phyloP scores from a whole-genome alignment of 208 protist species.

The Entamoeba histolytica region DNA sequence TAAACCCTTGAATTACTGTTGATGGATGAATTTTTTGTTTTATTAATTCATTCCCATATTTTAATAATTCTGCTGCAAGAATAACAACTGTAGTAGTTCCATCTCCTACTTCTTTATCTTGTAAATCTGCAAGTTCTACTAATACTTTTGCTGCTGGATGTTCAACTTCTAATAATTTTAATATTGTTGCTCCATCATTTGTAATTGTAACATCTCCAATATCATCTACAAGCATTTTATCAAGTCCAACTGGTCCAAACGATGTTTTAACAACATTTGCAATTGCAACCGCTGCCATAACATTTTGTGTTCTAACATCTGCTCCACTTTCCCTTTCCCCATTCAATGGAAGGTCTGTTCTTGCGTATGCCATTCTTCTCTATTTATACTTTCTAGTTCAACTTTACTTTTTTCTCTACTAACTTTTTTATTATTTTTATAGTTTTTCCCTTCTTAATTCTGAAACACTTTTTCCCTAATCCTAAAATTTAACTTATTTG shows the following conservation, averaged over 20 bases:
- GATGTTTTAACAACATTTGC: conserved; percentile 96
- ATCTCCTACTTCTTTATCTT: conserved; percentile 96
- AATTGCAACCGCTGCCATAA: conserved; percentile 64
- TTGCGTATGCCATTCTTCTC: background rate
- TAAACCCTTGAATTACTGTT: conserved; percentile 88
- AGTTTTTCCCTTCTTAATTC: background rate
- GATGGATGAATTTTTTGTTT: conserved; percentile 82
- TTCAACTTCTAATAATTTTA: conserved; percentile 60
- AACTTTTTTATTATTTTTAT: background rate
- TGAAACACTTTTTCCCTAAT: background rate
- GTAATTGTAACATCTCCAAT: conserved; percentile 94
- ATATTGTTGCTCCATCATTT: conserved; percentile 95
- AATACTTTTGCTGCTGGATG: conserved; percentile 79
- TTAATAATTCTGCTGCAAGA: conserved; percentile 89
- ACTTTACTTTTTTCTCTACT: background rate
- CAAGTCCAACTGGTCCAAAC: conserved; percentile 91
- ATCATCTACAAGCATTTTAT: conserved; percentile 99
- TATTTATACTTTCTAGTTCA: background rate
- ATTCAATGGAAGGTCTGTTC: background rate
- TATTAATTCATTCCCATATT: conserved; percentile 79
- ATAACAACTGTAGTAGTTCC: conserved; percentile 97
- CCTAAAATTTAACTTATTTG: background rate
- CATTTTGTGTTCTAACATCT: background rate
- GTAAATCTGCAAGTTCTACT: conserved; percentile 85
- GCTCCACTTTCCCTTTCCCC: background rate